Percentiles rank a stretch among this genome's conserved stretches.
These are phyloP conservation scores for Ophiostoma australiae DNA, from an alignment of 2,329 filamentous ascomycete species.

Conservation along the genomic window DNA sequence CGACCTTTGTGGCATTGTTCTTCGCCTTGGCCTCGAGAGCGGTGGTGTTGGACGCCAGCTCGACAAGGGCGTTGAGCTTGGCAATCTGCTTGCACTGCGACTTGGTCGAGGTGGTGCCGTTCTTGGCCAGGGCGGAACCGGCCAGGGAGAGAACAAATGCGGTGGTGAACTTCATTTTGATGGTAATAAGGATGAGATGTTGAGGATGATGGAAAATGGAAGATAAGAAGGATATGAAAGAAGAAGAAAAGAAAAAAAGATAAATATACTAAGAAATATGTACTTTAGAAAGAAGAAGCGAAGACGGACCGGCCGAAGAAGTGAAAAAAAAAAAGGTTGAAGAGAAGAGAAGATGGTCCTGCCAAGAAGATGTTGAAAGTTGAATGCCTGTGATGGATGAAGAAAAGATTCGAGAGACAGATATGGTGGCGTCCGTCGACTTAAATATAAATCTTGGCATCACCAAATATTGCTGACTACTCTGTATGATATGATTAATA, in stretches of 20 bases:
- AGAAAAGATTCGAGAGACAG: background rate
- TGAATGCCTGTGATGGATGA: conserved; percentile 10
- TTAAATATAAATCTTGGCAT: background rate
- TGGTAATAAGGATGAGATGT: background rate
- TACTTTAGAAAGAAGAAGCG: conserved; percentile 8
- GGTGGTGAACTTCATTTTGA: conserved; percentile 12
- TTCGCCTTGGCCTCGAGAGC: background rate
- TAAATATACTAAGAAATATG: conserved; percentile 12
- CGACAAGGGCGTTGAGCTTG: conserved; percentile 8
- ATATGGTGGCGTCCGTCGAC: background rate
- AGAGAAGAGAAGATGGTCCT: conserved; percentile 13
- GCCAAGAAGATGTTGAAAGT: background rate
- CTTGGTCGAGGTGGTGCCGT: conserved; percentile 8
- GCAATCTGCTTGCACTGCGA: conserved; percentile 7
- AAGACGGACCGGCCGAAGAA: conserved; percentile 13
- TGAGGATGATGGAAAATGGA: background rate
- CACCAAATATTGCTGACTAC: background rate
- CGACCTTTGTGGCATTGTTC: conserved; percentile 6
- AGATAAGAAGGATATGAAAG: background rate
- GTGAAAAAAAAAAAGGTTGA: background rate
- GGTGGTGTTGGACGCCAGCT: conserved; percentile 5
- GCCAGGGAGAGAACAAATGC: conserved; percentile 1
- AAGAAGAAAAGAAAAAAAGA: background rate
- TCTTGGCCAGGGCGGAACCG: conserved; percentile 6
- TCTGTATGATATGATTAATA: background rate